phyloP scores from a whole-genome alignment of 2,329 filamentous ascomycete species.

The Ophiostoma sp. region DNA sequence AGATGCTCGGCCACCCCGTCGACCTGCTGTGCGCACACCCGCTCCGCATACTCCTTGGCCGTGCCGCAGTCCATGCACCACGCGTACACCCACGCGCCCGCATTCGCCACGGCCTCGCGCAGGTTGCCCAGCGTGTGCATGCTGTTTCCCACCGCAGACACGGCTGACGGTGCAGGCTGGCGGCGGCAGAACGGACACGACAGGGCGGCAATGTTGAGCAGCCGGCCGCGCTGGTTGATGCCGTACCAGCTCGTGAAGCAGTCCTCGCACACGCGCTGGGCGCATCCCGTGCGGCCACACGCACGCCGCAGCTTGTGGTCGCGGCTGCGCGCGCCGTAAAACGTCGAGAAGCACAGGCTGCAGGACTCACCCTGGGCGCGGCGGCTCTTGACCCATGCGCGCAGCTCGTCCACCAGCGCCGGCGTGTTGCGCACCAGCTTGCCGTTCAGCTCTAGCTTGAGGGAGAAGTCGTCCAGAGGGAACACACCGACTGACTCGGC shows the following conservation, averaged over 20 bases:
- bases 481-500: constrained; percentile 29
- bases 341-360: constrained; percentile 41
- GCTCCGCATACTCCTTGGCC: constrained; percentile 40
- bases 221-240: constrained; percentile 39
- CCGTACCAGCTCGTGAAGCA: constrained; percentile 45
- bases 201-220: constrained; percentile 47
- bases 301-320: constrained; percentile 38
- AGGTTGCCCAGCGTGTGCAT: constrained; percentile 35
- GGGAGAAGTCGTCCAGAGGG: not conserved
- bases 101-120: constrained; percentile 37
- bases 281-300: constrained; percentile 44
- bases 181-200: constrained; percentile 48
- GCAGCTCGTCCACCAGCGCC: constrained; percentile 35
- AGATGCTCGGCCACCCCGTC: constrained; percentile 37
- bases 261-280: constrained; percentile 39
- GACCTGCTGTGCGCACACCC: constrained; percentile 38
- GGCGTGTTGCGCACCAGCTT: constrained; percentile 40
- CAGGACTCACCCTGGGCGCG: constrained; percentile 39
- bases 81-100: constrained; percentile 44
- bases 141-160: constrained; percentile 31
- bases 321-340: constrained; percentile 28
- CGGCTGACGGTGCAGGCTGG: constrained; percentile 36
- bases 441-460: constrained; percentile 33
- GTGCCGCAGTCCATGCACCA: constrained; percentile 44
- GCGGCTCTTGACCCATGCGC: constrained; percentile 37